Evolutionary conservation across 2,329 filamentous ascomycete species (phyloP), one percentile per base, ranked within the genome.

Genomic region (Sphaerulina vaccinii): DNA sequence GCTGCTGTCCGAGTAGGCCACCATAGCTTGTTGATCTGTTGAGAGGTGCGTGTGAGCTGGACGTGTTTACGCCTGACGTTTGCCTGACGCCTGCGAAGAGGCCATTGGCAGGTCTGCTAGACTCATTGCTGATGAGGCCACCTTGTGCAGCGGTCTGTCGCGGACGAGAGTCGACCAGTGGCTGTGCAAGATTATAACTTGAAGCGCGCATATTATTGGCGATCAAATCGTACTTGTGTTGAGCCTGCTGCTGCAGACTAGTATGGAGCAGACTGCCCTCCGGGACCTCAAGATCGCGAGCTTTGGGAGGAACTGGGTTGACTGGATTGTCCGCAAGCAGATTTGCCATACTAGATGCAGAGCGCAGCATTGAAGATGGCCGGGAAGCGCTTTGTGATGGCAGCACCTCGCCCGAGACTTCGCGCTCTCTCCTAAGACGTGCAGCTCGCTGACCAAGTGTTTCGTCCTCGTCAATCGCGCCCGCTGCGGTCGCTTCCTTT

Each of bases 401-500:
- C 6, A 56, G 47, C 19, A 55, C 38, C 5, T 58, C 56, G 24
- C 55, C 63, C 16, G 59, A 57, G 16, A 62, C 66, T 22, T 81
- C 79, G 5, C 84, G 84, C 68, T 87, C 84, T 21, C 84, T 83
- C 66, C 90, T 87, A 1, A 93, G 75, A 21, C 88, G 81, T 22
- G 82, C 83, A 0, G 87, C 83, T 9, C 88, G 83, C 68, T 92
- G 87, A 8, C 87, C 88, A 0, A 93, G 75, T 0, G 88, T 92
- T 66, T 93, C 88, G 61, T 90, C 86, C 15, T 63, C 67, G 18
- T 51, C 37, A n/a, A 36, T 55, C 10, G 33, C 47, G 16, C 47
- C 51, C 10, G 49, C 42, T 27, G 48, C 46, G 33, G 38, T 32
- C 50, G 53, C 55, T 9, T 49, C 58, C 22, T 42, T 45, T 27